Conservation (phyloP, 371 early-diverging fungal species). For the Apophysomyces trapeziformis region DNA sequence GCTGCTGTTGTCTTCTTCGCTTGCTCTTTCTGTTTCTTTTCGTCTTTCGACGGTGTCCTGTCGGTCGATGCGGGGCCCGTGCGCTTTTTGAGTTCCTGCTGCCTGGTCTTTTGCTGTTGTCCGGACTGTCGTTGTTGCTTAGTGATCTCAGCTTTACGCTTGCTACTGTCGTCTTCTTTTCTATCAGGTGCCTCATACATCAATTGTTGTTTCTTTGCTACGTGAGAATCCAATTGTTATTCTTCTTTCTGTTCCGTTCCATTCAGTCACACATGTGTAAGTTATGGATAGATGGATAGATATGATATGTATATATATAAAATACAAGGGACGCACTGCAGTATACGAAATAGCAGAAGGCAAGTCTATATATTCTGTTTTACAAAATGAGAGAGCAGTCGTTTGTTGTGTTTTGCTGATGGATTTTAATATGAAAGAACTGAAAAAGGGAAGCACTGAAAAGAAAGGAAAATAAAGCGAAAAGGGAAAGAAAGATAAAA, state of each 20-base stretch:
- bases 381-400: background rate
- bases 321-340: no score
- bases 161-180: background rate
- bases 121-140: background rate
- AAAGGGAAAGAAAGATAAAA: conserved; percentile 14
- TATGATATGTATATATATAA: no score
- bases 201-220: background rate
- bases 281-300: no score
- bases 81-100: background rate
- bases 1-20: background rate
- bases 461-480: conserved; percentile 17
- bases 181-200: background rate
- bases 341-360: no score
- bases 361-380: no score
- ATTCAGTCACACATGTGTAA: no score
- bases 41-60: background rate
- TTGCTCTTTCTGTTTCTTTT: background rate
- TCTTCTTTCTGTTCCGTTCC: no score
- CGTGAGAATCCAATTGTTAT: background rate
- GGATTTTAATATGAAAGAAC: background rate
- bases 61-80: conserved; percentile 5
- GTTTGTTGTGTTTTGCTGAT: background rate
- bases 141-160: background rate
- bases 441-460: background rate
- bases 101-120: conserved; percentile 2